phyloP scores from a whole-genome alignment of 2,329 filamentous ascomycete species.

The Colletotrichum acutatum region DNA sequence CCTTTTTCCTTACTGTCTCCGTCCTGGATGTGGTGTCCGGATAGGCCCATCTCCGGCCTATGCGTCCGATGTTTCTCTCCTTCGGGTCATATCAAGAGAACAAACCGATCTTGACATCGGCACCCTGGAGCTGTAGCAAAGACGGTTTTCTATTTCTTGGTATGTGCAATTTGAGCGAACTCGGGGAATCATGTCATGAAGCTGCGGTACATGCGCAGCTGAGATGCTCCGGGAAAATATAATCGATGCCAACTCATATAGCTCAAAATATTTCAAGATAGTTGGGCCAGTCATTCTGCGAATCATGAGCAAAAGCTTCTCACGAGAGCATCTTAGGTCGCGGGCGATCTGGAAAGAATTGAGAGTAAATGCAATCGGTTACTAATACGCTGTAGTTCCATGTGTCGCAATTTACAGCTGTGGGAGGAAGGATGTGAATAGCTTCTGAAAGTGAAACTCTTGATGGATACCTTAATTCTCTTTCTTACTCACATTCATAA shows the following conservation, averaged over 20 bases:
- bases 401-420: no score
- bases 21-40: not conserved
- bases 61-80: not conserved
- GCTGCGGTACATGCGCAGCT: not conserved
- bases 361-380: no score
- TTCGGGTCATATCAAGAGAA: not conserved
- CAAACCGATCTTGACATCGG: not conserved
- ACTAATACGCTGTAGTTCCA: no score
- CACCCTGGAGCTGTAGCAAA: not conserved
- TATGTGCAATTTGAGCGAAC: not conserved
- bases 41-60: not conserved
- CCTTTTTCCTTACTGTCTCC: not conserved
- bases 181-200: not conserved
- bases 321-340: no score
- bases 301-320: not conserved
- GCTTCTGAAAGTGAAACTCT: not conserved
- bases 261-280: not conserved
- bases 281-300: not conserved
- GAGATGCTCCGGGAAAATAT: not conserved
- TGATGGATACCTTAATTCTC: no score
- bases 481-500: no score
- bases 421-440: not conserved
- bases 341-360: no score
- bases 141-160: not conserved
- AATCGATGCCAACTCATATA: not conserved